Conservation (phyloP, 139 green algal species). For the Chlamydomonas incerta region DNA sequence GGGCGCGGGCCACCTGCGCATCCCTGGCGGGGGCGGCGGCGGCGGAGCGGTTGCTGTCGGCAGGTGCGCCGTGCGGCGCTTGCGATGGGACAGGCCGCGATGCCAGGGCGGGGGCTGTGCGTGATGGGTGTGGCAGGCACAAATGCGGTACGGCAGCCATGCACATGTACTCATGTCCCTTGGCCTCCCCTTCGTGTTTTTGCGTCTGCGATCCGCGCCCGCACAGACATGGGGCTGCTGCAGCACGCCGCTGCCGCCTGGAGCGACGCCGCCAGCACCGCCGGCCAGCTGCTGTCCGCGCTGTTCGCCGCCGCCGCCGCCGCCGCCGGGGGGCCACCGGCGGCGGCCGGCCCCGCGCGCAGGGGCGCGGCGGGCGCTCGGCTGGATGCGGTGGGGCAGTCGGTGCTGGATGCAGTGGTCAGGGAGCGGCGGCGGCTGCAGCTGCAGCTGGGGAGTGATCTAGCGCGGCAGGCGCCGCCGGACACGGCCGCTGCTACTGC, state of each 20-base stretch:
- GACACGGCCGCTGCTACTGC: too few species aligned
- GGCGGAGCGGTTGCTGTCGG: slow-evolving; percentile 24
- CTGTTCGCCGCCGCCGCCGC: not conserved
- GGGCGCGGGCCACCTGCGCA: not conserved
- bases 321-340: too few species aligned
- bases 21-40: slow-evolving; percentile 24
- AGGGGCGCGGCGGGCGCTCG: not conserved
- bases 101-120: too few species aligned
- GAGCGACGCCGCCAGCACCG: slow-evolving; percentile 31
- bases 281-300: slow-evolving; percentile 16
- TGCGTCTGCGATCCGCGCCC: too few species aligned
- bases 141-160: too few species aligned
- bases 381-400: not conserved
- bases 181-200: too few species aligned
- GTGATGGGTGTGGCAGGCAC: too few species aligned
- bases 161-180: too few species aligned
- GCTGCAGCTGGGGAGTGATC: not conserved
- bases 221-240: slow-evolving; percentile 29
- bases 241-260: slow-evolving; percentile 1
- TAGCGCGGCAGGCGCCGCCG: too few species aligned
- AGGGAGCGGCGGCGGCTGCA: not conserved
- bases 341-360: too few species aligned
- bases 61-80: too few species aligned
- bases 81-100: too few species aligned
- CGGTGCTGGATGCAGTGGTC: not conserved